Evolutionary conservation across 306 rosid species (phyloP), one percentile per base, ranked within the genome.

Genomic region (Sphenostylis stenocarpa): DNA sequence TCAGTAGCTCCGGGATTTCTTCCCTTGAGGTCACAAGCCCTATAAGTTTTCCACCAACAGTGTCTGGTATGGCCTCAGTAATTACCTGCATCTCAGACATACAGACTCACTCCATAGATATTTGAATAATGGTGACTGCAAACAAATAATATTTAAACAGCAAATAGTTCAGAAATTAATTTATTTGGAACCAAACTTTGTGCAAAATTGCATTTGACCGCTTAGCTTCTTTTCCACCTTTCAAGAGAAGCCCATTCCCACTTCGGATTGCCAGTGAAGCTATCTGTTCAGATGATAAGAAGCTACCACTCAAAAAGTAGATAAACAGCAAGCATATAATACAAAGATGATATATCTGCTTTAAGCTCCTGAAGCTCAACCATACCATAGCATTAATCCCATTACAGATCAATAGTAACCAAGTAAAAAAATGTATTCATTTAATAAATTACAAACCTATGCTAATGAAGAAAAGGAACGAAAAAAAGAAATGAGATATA

Each of bases 141-240:
- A 75, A 57, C 62, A 31, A 68, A 53, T 45, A 74, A 45, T 64
- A 57, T 38, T 20, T n/a, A 36, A 5, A 64, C 43, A 21, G 24
- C 51, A 76, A 43, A 53, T 65, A 21, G 36, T 81, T 52, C 16
- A 39, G 56, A 81, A 70, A 64, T 13, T 36, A 28, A 70, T 68
- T 79, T 39, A 58, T 71, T 61, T 73, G 79, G 66, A 69, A 79
- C 57, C 80, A 65, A 68, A 93, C 99, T 88, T 93, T 89, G 89
- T 96, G 98, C 76, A 96, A 86, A 80, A 93, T 82, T 73, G 94
- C 92, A 84, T 96, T 96, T 68, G 99, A 96, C 80, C 91, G 95
- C 78, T 79, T 96, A 68, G 99, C 98, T 84, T 96, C 99, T 89
- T 96, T 96, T 77, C 99, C 99, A 68, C 99, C 99, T 85, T 96